Evolutionary conservation across 2,329 filamentous ascomycete genomes (phyloP).

Genomic region (Clonostachys rosea): DNA sequence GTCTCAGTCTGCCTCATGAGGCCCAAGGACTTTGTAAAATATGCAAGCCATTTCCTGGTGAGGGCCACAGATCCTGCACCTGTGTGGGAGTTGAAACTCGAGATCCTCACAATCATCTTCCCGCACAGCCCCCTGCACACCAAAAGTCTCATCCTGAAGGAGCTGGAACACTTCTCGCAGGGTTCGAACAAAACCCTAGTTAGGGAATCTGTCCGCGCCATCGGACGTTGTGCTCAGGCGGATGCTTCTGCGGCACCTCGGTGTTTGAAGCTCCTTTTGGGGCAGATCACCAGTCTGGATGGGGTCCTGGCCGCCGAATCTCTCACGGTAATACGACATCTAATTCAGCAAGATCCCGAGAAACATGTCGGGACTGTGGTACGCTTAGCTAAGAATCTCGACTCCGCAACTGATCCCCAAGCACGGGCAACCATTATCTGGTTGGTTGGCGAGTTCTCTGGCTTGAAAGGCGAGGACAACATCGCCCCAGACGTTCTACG

Average conservation of each 20-base stretch:
- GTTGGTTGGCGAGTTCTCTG: conserved; percentile 93
- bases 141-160: conserved; percentile 84
- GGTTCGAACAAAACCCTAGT: conserved; percentile 71
- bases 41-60: conserved; percentile 86
- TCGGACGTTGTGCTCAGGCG: conserved; percentile 86
- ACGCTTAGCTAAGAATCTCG: conserved; percentile 83
- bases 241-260: conserved; percentile 66
- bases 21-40: conserved; percentile 79
- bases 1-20: conserved; percentile 80
- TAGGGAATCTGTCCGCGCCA: conserved; percentile 84
- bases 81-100: conserved; percentile 89
- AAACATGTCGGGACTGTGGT: conserved; percentile 83
- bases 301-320: conserved; percentile 87
- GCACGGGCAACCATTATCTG: conserved; percentile 94
- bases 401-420: conserved; percentile 80
- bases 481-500: conserved; percentile 90
- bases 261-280: conserved; percentile 77
- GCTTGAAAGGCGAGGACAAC: conserved; percentile 74
- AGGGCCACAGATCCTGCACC: conserved; percentile 72
- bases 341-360: conserved; percentile 86
- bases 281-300: conserved; percentile 84
- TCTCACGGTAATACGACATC: conserved; percentile 87
- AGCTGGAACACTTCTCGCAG: conserved; percentile 89
- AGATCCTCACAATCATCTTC: conserved; percentile 86
- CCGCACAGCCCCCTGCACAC: conserved; percentile 70